Evolutionary conservation across 768 basidiomycete species (phyloP).

Genomic region (Tylopilus vinaceipallidus): DNA sequence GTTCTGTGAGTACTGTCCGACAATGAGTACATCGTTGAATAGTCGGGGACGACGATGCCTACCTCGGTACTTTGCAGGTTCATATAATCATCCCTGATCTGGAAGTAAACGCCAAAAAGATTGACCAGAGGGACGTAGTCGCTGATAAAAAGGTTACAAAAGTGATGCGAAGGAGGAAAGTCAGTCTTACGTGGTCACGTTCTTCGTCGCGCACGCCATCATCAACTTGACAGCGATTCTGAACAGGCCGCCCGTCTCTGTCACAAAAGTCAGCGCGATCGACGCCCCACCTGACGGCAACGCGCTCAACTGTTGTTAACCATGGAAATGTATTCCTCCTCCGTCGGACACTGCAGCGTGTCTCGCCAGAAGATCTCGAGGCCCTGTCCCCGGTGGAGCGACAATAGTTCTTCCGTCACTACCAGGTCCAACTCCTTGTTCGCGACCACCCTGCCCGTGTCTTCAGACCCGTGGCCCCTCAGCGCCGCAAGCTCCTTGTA

Average conservation of each 20-base stretch:
- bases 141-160: slow-evolving; percentile 36
- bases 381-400: slow-evolving; percentile 94
- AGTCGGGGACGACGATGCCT: too few species aligned
- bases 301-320: slow-evolving; percentile 82
- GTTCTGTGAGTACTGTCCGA: too few species aligned
- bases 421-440: slow-evolving; percentile 67
- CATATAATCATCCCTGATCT: slow-evolving; percentile 97
- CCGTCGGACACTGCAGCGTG: slow-evolving; percentile 84
- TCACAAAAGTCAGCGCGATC: background rate
- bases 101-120: slow-evolving; percentile 91
- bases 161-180: background rate
- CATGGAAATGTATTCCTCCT: slow-evolving; percentile 94
- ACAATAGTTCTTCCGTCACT: slow-evolving; percentile 57
- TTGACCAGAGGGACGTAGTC: slow-evolving; percentile 93
- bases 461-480: slow-evolving; percentile 5
- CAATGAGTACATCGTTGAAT: too few species aligned
- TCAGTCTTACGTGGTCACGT: slow-evolving; percentile 55
- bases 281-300: slow-evolving; percentile 59
- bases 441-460: slow-evolving; percentile 42
- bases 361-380: slow-evolving; percentile 95
- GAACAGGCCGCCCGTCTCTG: slow-evolving; percentile 94
- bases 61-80: slow-evolving; percentile 88
- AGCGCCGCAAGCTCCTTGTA: slow-evolving; percentile 65
- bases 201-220: slow-evolving; percentile 83
- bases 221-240: slow-evolving; percentile 92